Base-by-base conservation (phyloP, 306 rosid species). In the Lablab purpureus region DNA sequence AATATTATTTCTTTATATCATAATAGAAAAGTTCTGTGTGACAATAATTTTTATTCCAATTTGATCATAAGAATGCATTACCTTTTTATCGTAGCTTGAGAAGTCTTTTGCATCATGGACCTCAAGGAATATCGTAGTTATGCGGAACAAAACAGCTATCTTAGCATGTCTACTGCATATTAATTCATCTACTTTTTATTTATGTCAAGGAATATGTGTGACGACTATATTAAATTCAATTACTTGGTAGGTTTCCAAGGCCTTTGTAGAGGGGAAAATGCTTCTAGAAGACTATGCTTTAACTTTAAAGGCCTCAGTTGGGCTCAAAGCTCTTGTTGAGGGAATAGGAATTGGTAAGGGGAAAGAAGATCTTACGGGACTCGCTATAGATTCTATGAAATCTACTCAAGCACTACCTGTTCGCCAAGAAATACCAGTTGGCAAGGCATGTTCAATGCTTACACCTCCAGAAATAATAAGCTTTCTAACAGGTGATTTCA, bases 311-410 rank as follows among this genome's bases (percentile, higher is more conserved):
- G 85, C 82, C 67, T 79, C 43, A 67, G 85, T 86, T 51, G 99
- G 99, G 65, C 40, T 92, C 71, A 78, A 87, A 75, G 92, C 92
- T 72, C 92, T 95, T 65, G 90, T 95, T 10, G 89, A 89, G 86
- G 98, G 89, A 36, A 88, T 92, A 28, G 94, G 89, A 81, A 83
- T 95, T 41, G 99, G 98, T 36, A 95, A 87, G 77, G 99, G 97
- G 58, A 92, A 88, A 84, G 84, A 84, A 75, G 99, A 95, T 80
- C 95, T 95, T 50, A 95, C 95, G 13, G 85, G 94, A 71, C 21
- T 73, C n/a, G 19, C 79, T 62, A 46, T 80, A 32, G 98, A 94
- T 66, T 77, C 88, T 65, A 23, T 82, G 10, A 91, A 85, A 82
- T 68, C 90, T 79, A 86, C 84, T 83, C 96, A 89, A 27, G 74